These are phyloP conservation scores for Medicago lupulina DNA, from an alignment of 306 rosid species.

Conservation along the genomic window DNA sequence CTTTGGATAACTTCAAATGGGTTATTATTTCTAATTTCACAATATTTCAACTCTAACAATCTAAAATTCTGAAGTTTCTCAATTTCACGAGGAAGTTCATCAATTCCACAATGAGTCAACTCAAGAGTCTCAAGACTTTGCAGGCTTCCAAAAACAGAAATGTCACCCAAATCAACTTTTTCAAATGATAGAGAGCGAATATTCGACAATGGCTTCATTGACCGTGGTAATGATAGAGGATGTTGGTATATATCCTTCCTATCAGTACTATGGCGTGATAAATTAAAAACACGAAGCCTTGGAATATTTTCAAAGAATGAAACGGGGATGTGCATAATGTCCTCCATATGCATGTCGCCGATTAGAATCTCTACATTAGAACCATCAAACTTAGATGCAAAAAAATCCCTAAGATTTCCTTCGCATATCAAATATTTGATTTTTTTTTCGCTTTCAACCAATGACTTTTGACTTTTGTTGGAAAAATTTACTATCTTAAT, in stretches of 20 bases:
- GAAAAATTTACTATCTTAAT: background rate
- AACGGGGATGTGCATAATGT: background rate
- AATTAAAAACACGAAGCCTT: background rate
- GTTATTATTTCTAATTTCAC: background rate
- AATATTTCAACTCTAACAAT: background rate
- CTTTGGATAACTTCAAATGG: too few relatives aligned
- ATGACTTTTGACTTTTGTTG: background rate
- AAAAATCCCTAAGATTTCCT: background rate
- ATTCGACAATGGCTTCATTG: too few relatives aligned
- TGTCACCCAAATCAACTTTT: too few relatives aligned
- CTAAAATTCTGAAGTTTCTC: background rate
- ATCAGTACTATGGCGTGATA: too few relatives aligned
- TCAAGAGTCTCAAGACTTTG: background rate
- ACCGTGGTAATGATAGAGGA: too few relatives aligned
- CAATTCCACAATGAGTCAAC: rapidly evolving
- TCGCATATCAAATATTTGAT: background rate
- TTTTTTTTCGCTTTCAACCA: background rate
- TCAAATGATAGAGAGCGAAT: too few relatives aligned
- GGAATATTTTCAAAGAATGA: background rate
- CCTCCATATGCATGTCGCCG: too few relatives aligned
- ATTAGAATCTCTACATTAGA: constrained; percentile 18
- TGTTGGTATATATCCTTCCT: too few relatives aligned
- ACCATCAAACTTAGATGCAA: background rate
- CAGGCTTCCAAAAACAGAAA: too few relatives aligned
- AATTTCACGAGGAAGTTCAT: background rate